A percentile compares a stretch with the other conserved stretches of the same genome.
phyloP scores from a whole-genome alignment of 768 basidiomycete genomes.

The Russula virescens region DNA sequence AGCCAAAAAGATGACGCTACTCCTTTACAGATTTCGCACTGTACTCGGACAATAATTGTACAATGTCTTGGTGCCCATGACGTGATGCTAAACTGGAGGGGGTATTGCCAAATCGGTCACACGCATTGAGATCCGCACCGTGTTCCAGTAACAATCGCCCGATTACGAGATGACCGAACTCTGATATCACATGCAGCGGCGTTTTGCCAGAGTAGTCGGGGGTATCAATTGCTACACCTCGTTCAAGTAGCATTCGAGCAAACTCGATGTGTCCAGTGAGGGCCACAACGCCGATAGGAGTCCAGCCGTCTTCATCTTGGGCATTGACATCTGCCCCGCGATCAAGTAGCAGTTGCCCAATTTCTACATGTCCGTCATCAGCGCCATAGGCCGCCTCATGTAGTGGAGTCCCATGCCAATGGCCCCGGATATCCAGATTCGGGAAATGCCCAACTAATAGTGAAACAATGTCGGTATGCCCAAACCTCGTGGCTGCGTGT shows the following conservation, averaged over 20 bases:
- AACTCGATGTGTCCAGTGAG: not conserved
- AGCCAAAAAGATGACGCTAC: not conserved
- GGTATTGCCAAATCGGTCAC: not conserved
- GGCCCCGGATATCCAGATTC: not conserved
- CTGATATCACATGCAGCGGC: not conserved
- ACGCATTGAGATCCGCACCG: not conserved
- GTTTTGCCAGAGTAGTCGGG: not conserved
- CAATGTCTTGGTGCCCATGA: not conserved
- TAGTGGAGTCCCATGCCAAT: not conserved
- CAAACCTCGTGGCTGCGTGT: not conserved
- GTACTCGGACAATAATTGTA: not conserved
- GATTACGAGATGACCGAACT: not conserved
- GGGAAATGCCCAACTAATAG: not conserved
- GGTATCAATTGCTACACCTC: not conserved
- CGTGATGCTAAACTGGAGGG: not conserved
- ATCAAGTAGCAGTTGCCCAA: not conserved
- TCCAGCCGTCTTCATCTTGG: fast-evolving
- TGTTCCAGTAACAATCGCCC: not conserved
- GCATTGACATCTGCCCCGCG: not conserved
- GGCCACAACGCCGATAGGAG: not conserved
- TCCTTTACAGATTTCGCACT: not conserved
- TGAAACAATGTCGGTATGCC: not conserved
- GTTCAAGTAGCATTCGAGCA: not conserved
- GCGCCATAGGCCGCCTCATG: not conserved
- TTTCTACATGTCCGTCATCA: not conserved